A percentile compares a stretch with the other conserved stretches of the same genome.
phyloP scores from a whole-genome alignment of 371 early-diverging fungal species.

The Mortierella sp. region DNA sequence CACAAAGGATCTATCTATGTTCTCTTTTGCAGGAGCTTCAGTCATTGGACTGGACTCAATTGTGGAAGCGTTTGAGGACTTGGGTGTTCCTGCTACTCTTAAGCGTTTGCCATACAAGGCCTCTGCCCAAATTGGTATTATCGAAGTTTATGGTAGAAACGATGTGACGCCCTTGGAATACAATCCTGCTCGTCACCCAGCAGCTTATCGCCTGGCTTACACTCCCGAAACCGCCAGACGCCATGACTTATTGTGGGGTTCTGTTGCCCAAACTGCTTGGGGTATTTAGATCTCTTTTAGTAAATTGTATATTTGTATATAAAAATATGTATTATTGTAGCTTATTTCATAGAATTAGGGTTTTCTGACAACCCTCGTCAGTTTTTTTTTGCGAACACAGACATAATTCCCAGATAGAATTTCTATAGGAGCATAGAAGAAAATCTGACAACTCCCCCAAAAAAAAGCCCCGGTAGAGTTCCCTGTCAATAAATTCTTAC shows the following conservation, averaged over 20 bases:
- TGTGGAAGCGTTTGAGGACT: slow-evolving; percentile 3
- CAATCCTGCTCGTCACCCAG: slow-evolving; percentile 5
- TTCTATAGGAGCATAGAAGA: no score
- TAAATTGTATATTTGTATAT: slow-evolving; percentile 1
- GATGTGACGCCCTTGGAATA: slow-evolving; percentile 29
- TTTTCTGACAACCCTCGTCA: no score
- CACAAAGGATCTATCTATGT: slow-evolving; percentile 25
- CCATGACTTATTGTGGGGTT: slow-evolving; percentile 26
- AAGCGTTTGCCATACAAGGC: slow-evolving; percentile 11
- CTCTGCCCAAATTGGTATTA: background rate
- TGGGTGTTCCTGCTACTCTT: background rate
- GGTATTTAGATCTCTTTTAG: background rate
- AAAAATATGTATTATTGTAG: background rate
- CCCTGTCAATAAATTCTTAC: no score
- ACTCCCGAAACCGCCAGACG: slow-evolving; percentile 16
- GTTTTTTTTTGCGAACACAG: no score
- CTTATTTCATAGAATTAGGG: no score
- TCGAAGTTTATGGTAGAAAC: slow-evolving; percentile 1
- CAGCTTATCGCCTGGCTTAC: slow-evolving; percentile 26
- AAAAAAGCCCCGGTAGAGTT: no score
- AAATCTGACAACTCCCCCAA: no score
- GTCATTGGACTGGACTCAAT: background rate
- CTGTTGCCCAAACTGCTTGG: slow-evolving; percentile 30
- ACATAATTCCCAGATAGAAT: no score
- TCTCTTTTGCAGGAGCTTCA: slow-evolving; percentile 29